Percentiles rank a stretch among this genome's conserved stretches.
These are phyloP conservation scores for Pseudoturritis turrita DNA, from an alignment of 345 rosid genomes.

Conservation along the genomic window DNA sequence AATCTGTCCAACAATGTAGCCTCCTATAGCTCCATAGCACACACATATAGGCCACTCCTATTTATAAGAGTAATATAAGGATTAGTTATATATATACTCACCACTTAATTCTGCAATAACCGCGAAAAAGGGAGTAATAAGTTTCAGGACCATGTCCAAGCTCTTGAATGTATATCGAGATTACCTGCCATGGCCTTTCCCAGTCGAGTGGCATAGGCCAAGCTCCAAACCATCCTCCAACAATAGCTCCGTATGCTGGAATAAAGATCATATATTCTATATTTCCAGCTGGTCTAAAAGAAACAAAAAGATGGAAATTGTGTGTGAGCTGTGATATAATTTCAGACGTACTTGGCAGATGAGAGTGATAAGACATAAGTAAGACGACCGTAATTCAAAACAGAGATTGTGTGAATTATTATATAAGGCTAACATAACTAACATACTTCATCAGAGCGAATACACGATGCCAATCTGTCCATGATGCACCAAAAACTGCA, in stretches of 20 bases:
- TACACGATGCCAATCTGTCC: slow-evolving; percentile 67
- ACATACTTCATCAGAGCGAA: slow-evolving; percentile 59
- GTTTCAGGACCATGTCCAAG: background rate
- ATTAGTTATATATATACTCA: background rate
- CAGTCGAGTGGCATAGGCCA: slow-evolving; percentile 99
- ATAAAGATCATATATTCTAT: slow-evolving; percentile 63
- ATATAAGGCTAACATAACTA: background rate
- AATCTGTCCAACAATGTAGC: slow-evolving; percentile 48
- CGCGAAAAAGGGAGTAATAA: background rate
- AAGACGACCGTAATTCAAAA: background rate
- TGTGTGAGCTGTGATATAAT: background rate
- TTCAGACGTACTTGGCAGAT: background rate
- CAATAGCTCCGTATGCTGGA: slow-evolving; percentile 74
- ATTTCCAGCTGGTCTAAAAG: slow-evolving; percentile 45
- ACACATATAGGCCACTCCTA: slow-evolving; percentile 96
- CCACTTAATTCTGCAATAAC: background rate
- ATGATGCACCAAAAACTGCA: slow-evolving; percentile 66
- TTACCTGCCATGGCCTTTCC: slow-evolving; percentile 99
- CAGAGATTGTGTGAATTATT: background rate
- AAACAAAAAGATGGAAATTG: background rate
- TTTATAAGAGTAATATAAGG: background rate
- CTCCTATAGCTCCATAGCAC: slow-evolving; percentile 62
- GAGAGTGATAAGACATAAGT: background rate
- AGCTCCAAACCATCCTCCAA: slow-evolving; percentile 97
- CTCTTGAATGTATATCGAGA: background rate